Evolutionary conservation across 176 grass and related monocot species (phyloP).

Genomic region (Elymus sibiricus): DNA sequence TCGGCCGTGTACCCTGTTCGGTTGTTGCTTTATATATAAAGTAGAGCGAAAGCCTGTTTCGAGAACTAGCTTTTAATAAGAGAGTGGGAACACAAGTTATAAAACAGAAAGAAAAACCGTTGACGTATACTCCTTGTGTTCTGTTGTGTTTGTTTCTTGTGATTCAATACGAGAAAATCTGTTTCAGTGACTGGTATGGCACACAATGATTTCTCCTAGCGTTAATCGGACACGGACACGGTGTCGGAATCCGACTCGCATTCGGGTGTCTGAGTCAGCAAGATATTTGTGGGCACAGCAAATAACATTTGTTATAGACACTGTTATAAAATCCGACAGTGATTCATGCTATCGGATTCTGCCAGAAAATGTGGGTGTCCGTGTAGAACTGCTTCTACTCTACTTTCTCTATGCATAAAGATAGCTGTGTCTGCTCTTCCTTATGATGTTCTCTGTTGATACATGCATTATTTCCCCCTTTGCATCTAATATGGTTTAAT

Average conservation of each 20-base stretch:
- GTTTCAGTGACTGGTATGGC: not conserved
- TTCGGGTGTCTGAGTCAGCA: not conserved
- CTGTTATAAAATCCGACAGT: not conserved
- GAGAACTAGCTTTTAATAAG: no score
- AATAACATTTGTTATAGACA: not conserved
- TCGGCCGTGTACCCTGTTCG: no score
- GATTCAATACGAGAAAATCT: not conserved
- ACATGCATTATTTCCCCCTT: not conserved
- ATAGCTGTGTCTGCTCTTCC: not conserved
- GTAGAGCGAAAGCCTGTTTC: no score
- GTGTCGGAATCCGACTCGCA: not conserved
- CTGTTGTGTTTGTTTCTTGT: not conserved
- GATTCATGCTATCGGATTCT: not conserved
- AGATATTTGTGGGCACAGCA: not conserved
- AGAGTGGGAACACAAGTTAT: not conserved
- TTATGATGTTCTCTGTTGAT: not conserved
- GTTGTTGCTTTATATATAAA: no score
- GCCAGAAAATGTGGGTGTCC: not conserved
- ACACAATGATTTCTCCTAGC: not conserved
- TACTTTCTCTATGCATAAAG: not conserved
- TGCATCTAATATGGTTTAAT: not conserved
- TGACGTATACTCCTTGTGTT: not conserved
- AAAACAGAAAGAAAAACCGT: not conserved
- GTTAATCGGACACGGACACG: not conserved
- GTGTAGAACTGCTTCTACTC: not conserved